Percentiles rank a stretch among this genome's conserved stretches.
These are phyloP conservation scores for Fusarium equiseti DNA, from an alignment of 2,329 filamentous ascomycete genomes.

Conservation along the genomic window DNA sequence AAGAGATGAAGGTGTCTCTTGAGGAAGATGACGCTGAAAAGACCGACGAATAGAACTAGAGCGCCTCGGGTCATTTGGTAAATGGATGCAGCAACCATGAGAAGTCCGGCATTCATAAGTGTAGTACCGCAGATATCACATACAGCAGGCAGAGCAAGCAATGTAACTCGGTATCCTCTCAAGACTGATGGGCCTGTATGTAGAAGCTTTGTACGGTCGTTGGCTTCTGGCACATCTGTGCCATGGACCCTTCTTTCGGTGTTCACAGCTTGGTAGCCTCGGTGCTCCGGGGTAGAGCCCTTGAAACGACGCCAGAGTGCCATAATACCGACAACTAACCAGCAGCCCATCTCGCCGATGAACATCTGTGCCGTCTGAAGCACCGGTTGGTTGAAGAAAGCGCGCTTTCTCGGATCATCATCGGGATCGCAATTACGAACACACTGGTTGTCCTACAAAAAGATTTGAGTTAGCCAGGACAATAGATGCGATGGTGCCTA, in stretches of 20 bases:
- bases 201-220: slow-evolving; percentile 51
- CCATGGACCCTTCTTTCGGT: slow-evolving; percentile 61
- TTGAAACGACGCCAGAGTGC: slow-evolving; percentile 72
- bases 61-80: slow-evolving; percentile 99
- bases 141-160: slow-evolving; percentile 87
- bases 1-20: slow-evolving; percentile 83
- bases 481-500: slow-evolving; percentile 3
- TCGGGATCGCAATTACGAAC: slow-evolving; percentile 84
- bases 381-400: slow-evolving; percentile 92
- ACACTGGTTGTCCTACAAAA: slow-evolving; percentile 89
- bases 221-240: slow-evolving; percentile 57
- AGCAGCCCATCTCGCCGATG: slow-evolving; percentile 94
- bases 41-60: slow-evolving; percentile 91
- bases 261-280: slow-evolving; percentile 75
- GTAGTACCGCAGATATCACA: slow-evolving; percentile 97
- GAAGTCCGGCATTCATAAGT: slow-evolving; percentile 93
- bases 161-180: slow-evolving; percentile 75
- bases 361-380: slow-evolving; percentile 99
- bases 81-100: slow-evolving; percentile 95
- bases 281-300: slow-evolving; percentile 58
- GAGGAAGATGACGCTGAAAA: slow-evolving; percentile 94
- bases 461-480: slow-evolving; percentile 11
- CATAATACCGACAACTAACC: slow-evolving; percentile 84
- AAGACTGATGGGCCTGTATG: slow-evolving; percentile 73
- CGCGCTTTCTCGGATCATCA: slow-evolving; percentile 72